phyloP scores from a whole-genome alignment of 495 filamentous ascomycete species.

The Pseudoneurospora amorphoporcata region DNA sequence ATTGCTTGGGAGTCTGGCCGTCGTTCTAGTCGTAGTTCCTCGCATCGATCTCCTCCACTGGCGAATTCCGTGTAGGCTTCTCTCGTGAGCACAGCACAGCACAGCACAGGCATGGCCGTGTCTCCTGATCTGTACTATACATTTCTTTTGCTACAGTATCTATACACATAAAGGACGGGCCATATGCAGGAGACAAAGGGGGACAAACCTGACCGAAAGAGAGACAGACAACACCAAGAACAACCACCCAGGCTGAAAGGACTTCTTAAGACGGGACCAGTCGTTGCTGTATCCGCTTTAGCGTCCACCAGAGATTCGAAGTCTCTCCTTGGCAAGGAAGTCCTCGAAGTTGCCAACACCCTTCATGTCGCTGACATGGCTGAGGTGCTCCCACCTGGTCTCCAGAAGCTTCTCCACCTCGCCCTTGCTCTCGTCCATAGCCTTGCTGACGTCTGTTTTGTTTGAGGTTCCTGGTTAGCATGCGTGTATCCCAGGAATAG shows the following conservation, averaged over 20 bases:
- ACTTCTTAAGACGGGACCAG: neutral
- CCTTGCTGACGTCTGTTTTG: conserved; percentile 49
- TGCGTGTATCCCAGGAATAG: neutral
- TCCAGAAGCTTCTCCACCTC: conserved; percentile 51
- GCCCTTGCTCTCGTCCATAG: conserved; percentile 50
- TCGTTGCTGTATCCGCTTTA: conserved; percentile 8
- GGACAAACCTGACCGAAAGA: neutral
- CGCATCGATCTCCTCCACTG: neutral
- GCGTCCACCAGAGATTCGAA: conserved; percentile 22
- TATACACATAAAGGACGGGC: conserved; percentile 7
- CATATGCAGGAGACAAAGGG: neutral
- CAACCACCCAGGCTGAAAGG: neutral
- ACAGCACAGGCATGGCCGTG: neutral
- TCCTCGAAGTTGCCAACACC: conserved; percentile 46
- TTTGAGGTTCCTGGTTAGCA: neutral
- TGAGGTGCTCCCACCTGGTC: conserved; percentile 54
- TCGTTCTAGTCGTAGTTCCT: neutral
- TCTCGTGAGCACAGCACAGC: neutral
- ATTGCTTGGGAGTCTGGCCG: neutral
- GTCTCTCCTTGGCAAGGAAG: conserved; percentile 41
- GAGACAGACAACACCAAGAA: neutral
- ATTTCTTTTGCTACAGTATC: conserved; percentile 2
- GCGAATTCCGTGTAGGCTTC: neutral
- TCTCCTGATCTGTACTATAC: neutral
- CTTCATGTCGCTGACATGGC: conserved; percentile 40